Base-by-base conservation (phyloP, 1,139 yeast species). In the Hyphopichia buzzinii region DNA sequence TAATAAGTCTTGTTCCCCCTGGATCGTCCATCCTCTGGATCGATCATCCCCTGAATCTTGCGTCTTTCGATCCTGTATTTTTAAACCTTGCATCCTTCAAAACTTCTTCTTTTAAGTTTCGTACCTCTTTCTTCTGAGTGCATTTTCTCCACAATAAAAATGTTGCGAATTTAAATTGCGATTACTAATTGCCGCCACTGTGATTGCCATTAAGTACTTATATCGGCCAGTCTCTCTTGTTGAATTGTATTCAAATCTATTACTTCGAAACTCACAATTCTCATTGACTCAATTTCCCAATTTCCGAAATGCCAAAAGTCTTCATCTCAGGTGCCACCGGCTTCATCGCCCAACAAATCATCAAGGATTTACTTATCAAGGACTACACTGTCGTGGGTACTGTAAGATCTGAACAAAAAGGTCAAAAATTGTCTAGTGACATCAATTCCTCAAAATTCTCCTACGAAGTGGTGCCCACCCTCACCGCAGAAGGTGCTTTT, bases 301-400 rank as follows among this genome's bases (percentile, higher is more conserved):
- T 10, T 27, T 6, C n/a, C 17, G 32, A 34, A 13, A 34, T 32
- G 30, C 15, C 43, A 4, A 47, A 59, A 3, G 52, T 48, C 7
- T 44, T 49, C 14, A 48, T 52, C 8, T 36, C 52, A 6, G 56
- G 56, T 2, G 54, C 56, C 13, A 49, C 46, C 4, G 59, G 59
- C 4, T 55, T 49, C 39, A 52, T 54, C 30, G 56, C 55, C 28
- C 54, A 48, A 24, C 51, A 50, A 35, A 44, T 47, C 11, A 41
- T 49, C 21, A 46, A 44, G 33, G 37, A 40, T 7, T 46, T 51
- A 31, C 35, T 52, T 16, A 39, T 41, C 6, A 34, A 30, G 16
- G 50, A 48, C 17, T 54, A 55, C 43, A 39, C 35, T 4, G 62
- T 57, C 2, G 46, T 57, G 19, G 62, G 62, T 5, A 38, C 59